Evolutionary conservation across 1,139 yeast species (phyloP), one percentile per base, ranked within the genome.

Genomic region (Suhomyces choctaworum): DNA sequence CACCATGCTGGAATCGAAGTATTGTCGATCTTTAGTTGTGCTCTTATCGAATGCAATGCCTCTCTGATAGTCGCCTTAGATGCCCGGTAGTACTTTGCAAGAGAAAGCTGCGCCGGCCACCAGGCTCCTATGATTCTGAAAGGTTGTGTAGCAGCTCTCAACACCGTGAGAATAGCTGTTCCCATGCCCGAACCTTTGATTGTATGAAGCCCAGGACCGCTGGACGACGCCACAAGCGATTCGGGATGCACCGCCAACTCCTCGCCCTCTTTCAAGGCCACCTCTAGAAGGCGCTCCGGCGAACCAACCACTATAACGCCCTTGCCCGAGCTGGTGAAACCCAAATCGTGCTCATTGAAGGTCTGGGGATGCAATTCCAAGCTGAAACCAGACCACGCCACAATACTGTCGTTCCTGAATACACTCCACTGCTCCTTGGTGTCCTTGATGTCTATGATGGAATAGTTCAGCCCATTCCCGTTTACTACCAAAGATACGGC

Each of bases 401-500:
- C 43, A 7, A 54, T 37, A 31, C 40, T 35, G 5, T 40, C 36
- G 17, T 41, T 43, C 15, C 42, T 33, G 13, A 47, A 16, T 13
- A 53, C 36, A 5, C 31, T 33, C 60, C 60, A 55, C 8, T 31
- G 27, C 21, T 48, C 45, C 10, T 34, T 28, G 2, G 33, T 15
- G 15, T 39, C 34, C 15, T 34, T 27, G 19, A 46, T 37, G 7
- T 61, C 56, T 22, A 66, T 43, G 5, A 62, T 43, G 4, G 58
- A 49, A 36, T 59, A 64, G 35, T 56, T 54, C 19, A 39, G 39
- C 16, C 50, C 51, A 17, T 58, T 49, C 3, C 70, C 69, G 31
- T 60, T 61, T 16, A 65, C 41, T 9, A 66, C 37, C 5, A 66
- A 32, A n/a, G 65, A 60, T 2, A 52, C 56, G 1, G 69, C 48